Evolutionary conservation across 2,329 filamentous ascomycete genomes (phyloP), one percentile per base, ranked within the genome.

Genomic region (Neurospora crassa): DNA sequence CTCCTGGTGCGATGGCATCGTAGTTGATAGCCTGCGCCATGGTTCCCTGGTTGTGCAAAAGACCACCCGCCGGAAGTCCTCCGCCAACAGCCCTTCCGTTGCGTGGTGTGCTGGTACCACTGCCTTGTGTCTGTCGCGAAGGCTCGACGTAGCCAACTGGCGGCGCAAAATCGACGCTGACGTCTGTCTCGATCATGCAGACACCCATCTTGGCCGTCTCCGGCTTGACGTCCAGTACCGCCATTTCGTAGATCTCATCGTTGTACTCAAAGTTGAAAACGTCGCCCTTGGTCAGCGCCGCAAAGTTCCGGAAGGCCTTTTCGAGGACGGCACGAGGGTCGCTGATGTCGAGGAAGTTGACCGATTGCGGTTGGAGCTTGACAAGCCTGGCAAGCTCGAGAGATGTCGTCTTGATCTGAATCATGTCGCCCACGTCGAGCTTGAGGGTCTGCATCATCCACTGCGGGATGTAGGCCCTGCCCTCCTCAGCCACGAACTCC

Each of bases 21-120:
- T 98, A 99, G 84, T 97, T 97, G 84, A 99, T 98, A n/a, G 93
- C 89, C 77, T 97, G 93, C 0, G 96, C 94, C 96, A 99, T 99
- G 73, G 91, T 94, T 12, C 96, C 96, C 77, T 97, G 92, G 73
- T 86, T 89, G 80, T 96, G 94, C 34, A 97, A 81, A 18, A 91
- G 82, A 5, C 94, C 93, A 40, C 93, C 92, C 1, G 88, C 84
- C 8, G 91, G 90, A 72, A 92, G 80, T 14, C 88, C 74, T 8
- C 41, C 69, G 3, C 70, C 72, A 6, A 14, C 88, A 70, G 88
- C 87, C 1, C 86, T 84, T 4, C 82, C 84, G 77, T 91, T 96
- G 69, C 90, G 85, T 1, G 94, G 94, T 18, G 94, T 97, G 81
- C 90, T 95, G 20, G 93, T 94, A n/a, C 94, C 94, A 75, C 92